A percentile compares a stretch with the other conserved stretches of the same genome.
Evolutionary conservation across 768 basidiomycete species (phyloP).

Genomic region (Trametopsis cervina): DNA sequence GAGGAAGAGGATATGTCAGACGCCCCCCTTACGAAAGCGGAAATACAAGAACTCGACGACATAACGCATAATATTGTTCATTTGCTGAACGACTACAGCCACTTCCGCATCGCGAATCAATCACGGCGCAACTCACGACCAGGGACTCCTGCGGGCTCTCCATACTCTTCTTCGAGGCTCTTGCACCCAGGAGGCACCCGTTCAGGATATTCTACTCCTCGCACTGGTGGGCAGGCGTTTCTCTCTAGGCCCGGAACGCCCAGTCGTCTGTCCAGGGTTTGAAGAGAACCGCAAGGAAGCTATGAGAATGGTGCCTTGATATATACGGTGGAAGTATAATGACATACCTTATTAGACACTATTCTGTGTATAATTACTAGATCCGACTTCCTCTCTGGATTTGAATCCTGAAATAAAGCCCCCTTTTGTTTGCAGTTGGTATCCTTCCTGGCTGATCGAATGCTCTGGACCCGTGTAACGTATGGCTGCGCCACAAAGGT

Average conservation of each 20-base stretch:
- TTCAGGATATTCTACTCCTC: slow-evolving; percentile 59
- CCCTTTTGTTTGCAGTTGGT: no score
- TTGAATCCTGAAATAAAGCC: no score
- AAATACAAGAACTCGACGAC: slow-evolving; percentile 69
- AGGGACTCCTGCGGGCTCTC: slow-evolving; percentile 56
- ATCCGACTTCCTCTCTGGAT: no score
- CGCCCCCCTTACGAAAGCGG: slow-evolving; percentile 53
- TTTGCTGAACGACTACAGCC: slow-evolving; percentile 64
- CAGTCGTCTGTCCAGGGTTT: slow-evolving; percentile 30
- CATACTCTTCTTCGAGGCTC: slow-evolving; percentile 32
- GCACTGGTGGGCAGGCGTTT: slow-evolving; percentile 32
- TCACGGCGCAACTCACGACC: slow-evolving; percentile 60
- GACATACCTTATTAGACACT: no score
- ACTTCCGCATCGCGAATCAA: slow-evolving; percentile 51
- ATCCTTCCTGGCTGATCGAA: no score
- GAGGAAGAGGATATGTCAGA: slow-evolving; percentile 42
- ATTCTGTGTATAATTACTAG: no score
- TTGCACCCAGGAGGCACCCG: slow-evolving; percentile 31
- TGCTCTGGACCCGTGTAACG: no score
- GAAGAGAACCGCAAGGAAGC: no score
- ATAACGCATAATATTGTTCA: slow-evolving; percentile 69
- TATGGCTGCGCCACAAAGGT: background rate
- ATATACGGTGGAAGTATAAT: background rate
- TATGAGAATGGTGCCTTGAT: no score
- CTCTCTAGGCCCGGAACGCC: slow-evolving; percentile 61